Conservation (phyloP, 345 rosid genomes). For the Limnanthes douglasii region DNA sequence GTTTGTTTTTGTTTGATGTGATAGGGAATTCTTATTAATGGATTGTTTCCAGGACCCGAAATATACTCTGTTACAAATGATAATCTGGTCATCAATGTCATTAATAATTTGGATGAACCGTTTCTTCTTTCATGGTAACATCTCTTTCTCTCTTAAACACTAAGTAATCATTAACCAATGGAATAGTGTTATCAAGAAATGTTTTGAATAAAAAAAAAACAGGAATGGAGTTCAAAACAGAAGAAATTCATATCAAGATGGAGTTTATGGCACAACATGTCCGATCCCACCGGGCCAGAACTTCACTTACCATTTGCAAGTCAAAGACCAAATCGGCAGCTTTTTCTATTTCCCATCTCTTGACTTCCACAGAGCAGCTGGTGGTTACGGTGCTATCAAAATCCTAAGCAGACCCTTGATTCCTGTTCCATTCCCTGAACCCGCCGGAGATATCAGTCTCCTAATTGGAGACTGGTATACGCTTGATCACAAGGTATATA, state of each 20-base stretch:
- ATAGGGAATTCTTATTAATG: slow-evolving; percentile 89
- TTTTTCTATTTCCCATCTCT: slow-evolving; percentile 91
- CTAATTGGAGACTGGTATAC: slow-evolving; percentile 84
- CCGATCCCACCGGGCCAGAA: slow-evolving; percentile 92
- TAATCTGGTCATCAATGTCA: slow-evolving; percentile 76
- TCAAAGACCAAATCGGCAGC: slow-evolving; percentile 88
- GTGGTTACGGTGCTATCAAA: slow-evolving; percentile 71
- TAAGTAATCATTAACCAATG: slow-evolving; percentile 1
- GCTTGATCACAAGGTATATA: slow-evolving; percentile 44
- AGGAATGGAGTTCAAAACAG: slow-evolving; percentile 94
- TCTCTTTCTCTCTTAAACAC: not conserved
- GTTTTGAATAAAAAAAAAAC: not conserved
- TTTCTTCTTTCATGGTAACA: slow-evolving; percentile 70
- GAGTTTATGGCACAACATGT: slow-evolving; percentile 90
- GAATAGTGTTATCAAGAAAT: not conserved
- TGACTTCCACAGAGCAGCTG: slow-evolving; percentile 87
- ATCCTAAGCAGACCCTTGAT: slow-evolving; percentile 68
- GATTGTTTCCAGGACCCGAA: slow-evolving; percentile 92
- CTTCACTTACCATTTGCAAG: slow-evolving; percentile 70
- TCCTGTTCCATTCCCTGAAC: slow-evolving; percentile 82
- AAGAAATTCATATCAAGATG: slow-evolving; percentile 77
- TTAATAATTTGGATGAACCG: slow-evolving; percentile 62
- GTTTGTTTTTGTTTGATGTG: not conserved
- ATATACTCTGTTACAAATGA: slow-evolving; percentile 65
- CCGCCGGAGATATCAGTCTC: slow-evolving; percentile 62